A percentile compares a stretch with the other conserved stretches of the same genome.
phyloP scores from a whole-genome alignment of 768 basidiomycete species.

The Trametes cingulata region DNA sequence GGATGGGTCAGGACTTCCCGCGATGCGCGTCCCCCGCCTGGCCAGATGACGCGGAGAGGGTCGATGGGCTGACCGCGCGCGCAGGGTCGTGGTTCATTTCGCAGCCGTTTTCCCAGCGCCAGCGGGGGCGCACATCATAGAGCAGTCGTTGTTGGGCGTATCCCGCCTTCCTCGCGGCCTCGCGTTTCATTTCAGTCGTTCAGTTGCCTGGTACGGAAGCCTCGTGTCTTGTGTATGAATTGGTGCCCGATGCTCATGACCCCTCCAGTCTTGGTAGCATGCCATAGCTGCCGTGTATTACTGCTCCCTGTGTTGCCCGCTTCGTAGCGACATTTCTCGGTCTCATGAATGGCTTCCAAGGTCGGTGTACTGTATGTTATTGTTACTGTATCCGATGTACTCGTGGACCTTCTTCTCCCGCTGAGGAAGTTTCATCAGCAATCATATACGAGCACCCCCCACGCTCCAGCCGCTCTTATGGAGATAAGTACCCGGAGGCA shows the following conservation, averaged over 20 bases:
- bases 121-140: not conserved
- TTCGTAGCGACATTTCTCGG: not conserved
- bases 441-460: too few species aligned
- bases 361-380: too few species aligned
- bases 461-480: too few species aligned
- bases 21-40: not conserved
- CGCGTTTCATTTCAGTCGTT: not conserved
- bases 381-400: too few species aligned
- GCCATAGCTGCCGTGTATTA: not conserved
- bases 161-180: not conserved
- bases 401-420: too few species aligned
- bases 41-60: conserved; percentile 10
- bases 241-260: not conserved
- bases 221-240: conserved; percentile 4
- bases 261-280: not conserved
- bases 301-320: not conserved
- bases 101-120: not conserved
- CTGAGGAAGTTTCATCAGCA: too few species aligned
- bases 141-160: not conserved
- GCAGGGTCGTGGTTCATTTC: not conserved
- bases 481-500: too few species aligned
- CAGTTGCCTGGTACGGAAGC: not conserved
- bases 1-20: not conserved
- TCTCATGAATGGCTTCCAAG: too few species aligned
- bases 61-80: conserved; percentile 13